A percentile compares a stretch with the other conserved stretches of the same genome.
Evolutionary conservation across 768 basidiomycete species (phyloP).

Genomic region (Piloderma croceum): DNA sequence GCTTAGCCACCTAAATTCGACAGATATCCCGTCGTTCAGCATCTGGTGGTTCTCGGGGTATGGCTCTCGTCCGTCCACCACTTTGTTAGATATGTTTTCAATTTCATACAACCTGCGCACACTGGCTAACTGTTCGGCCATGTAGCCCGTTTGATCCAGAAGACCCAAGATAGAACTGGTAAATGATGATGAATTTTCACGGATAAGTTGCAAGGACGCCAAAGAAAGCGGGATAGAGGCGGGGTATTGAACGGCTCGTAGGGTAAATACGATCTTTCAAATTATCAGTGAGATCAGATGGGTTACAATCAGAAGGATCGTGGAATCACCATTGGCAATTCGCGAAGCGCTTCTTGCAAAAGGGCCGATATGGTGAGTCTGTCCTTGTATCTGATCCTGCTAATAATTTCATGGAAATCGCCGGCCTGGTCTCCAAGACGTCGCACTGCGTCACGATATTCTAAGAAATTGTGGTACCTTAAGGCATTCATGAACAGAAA

Average conservation of each 20-base stretch:
- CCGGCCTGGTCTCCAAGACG: constrained; percentile 35
- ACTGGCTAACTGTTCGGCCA: constrained; percentile 47
- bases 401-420: constrained; percentile 33
- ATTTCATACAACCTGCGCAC: constrained; percentile 63
- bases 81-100: constrained; percentile 50
- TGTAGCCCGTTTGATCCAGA: constrained; percentile 50
- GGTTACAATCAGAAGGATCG: no score
- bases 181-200: constrained; percentile 48
- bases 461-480: constrained; percentile 23
- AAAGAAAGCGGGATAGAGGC: constrained; percentile 58
- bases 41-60: constrained; percentile 46
- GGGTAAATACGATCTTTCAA: constrained; percentile 54
- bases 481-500: no score
- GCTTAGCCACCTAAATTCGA: constrained; percentile 50
- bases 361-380: constrained; percentile 32
- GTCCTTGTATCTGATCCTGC: no score
- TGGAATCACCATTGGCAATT: no score
- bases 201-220: constrained; percentile 55
- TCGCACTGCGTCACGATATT: constrained; percentile 22
- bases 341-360: constrained; percentile 48
- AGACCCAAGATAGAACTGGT: constrained; percentile 42
- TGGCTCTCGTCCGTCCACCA: constrained; percentile 45
- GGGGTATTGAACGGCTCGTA: constrained; percentile 59
- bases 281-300: not conserved
- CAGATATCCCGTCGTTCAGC: constrained; percentile 42